Evolutionary conservation across 2,329 filamentous ascomycete genomes (phyloP).

Genomic region (Trichoderma citrinoviride): DNA sequence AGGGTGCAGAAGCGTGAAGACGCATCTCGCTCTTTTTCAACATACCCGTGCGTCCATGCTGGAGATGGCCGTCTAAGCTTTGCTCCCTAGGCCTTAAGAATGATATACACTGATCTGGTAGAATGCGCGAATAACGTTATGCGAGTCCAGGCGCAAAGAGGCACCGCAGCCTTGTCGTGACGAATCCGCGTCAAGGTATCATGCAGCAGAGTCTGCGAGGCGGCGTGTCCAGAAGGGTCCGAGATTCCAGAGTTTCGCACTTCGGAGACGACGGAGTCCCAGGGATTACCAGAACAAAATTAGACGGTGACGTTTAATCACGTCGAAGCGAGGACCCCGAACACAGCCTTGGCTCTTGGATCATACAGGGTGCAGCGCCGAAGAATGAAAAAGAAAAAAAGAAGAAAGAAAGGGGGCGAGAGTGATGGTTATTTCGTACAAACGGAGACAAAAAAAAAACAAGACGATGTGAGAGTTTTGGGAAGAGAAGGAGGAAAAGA

Average conservation of each 20-base stretch:
- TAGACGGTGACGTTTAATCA: conserved; percentile 10
- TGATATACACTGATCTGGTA: conserved; percentile 24
- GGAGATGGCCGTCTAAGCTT: conserved; percentile 25
- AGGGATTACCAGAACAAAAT: conserved; percentile 12
- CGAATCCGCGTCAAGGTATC: conserved; percentile 22
- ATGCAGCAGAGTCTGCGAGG: conserved; percentile 20
- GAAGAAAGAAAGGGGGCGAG: not conserved
- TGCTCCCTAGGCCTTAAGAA: conserved; percentile 21
- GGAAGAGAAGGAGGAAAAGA: not conserved
- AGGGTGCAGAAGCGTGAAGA: not conserved
- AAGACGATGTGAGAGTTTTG: conserved; percentile 8
- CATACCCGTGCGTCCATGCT: conserved; percentile 39
- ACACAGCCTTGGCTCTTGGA: conserved; percentile 8
- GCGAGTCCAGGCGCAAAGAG: conserved; percentile 17
- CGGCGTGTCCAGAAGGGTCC: conserved; percentile 7
- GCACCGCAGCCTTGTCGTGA: conserved; percentile 13
- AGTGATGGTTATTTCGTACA: conserved; percentile 8
- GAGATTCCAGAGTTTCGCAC: conserved; percentile 7
- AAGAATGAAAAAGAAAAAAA: not conserved
- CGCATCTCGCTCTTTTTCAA: conserved; percentile 16
- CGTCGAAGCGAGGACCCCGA: conserved; percentile 12
- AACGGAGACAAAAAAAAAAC: conserved; percentile 17
- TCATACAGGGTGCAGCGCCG: not conserved
- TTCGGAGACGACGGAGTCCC: conserved; percentile 10
- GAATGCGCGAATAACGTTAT: conserved; percentile 27